phyloP scores from a whole-genome alignment of 2,329 filamentous ascomycete genomes.

The Didymella sp. region DNA sequence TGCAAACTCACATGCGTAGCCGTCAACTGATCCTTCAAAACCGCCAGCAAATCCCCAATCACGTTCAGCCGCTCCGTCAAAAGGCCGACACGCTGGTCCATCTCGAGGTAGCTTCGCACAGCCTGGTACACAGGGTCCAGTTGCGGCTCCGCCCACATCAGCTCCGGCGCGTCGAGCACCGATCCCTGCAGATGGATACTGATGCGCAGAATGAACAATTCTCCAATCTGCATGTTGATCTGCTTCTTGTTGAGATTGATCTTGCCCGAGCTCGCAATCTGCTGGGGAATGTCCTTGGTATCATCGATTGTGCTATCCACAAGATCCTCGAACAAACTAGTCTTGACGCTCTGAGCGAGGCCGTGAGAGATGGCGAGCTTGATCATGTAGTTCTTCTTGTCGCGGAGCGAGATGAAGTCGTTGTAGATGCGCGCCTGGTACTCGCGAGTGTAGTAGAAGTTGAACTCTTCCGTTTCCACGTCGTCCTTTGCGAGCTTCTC shows the following conservation, averaged over 20 bases:
- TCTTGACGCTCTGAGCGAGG: slow-evolving; percentile 95
- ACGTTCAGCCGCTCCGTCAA: slow-evolving; percentile 90
- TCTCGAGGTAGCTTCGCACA: slow-evolving; percentile 93
- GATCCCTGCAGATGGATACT: slow-evolving; percentile 98
- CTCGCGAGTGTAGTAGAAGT: slow-evolving; percentile 98
- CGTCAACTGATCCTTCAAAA: slow-evolving; percentile 93
- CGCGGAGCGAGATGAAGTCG: slow-evolving; percentile 93
- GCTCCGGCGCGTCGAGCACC: slow-evolving; percentile 92
- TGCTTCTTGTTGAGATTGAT: slow-evolving; percentile 86
- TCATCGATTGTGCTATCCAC: slow-evolving; percentile 92
- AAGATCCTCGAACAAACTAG: slow-evolving; percentile 93
- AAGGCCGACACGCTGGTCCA: slow-evolving; percentile 92
- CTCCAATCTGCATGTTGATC: slow-evolving; percentile 99
- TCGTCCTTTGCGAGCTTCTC: slow-evolving; percentile 89
- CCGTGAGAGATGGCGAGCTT: slow-evolving; percentile 97
- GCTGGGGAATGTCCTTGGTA: slow-evolving; percentile 89
- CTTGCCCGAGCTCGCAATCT: slow-evolving; percentile 91
- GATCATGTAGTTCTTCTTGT: slow-evolving; percentile 97
- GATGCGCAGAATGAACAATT: slow-evolving; percentile 96
- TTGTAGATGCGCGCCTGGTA: slow-evolving; percentile 99
- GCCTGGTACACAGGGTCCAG: slow-evolving; percentile 96
- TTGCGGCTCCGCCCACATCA: slow-evolving; percentile 98
- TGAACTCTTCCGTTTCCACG: slow-evolving; percentile 96
- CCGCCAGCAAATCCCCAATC: slow-evolving; percentile 89
- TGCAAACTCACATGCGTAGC: slow-evolving; percentile 65